Conservation (phyloP, 306 rosid genomes). For the Cucumis hystrix region DNA sequence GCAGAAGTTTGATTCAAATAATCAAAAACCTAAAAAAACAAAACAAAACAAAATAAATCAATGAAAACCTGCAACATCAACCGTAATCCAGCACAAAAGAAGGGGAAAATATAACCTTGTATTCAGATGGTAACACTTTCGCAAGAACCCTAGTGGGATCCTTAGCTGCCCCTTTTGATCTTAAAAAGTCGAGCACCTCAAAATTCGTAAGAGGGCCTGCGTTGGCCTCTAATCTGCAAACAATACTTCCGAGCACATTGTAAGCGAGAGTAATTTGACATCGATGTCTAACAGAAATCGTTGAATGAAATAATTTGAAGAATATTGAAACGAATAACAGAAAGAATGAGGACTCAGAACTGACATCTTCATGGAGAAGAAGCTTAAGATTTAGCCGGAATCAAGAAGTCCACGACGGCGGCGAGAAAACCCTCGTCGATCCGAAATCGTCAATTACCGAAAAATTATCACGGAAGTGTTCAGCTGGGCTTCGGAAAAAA, state of each 20-base stretch:
- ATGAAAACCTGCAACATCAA: not conserved
- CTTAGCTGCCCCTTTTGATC: conserved; percentile 56
- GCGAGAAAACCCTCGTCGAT: not conserved
- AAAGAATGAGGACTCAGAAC: not conserved
- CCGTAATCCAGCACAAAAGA: not conserved
- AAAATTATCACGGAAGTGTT: not conserved
- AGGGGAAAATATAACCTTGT: conserved; percentile 32
- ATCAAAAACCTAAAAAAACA: conserved; percentile 51
- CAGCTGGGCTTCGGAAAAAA: not conserved
- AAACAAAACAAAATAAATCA: not conserved
- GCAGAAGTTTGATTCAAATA: conserved; percentile 47
- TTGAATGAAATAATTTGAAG: not conserved
- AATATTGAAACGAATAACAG: not conserved
- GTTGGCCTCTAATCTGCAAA: conserved; percentile 39
- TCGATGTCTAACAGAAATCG: not conserved
- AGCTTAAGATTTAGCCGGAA: not conserved
- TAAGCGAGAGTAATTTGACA: not conserved
- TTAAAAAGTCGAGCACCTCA: conserved; percentile 58
- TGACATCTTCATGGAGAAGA: conserved; percentile 2
- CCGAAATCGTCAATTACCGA: not conserved
- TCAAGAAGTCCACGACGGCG: not conserved
- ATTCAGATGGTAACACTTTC: conserved; percentile 45
- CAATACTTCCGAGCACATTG: not conserved
- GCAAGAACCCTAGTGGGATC: conserved; percentile 56
- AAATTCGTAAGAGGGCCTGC: conserved; percentile 54